A percentile compares a stretch with the other conserved stretches of the same genome.
phyloP scores from a whole-genome alignment of 2,329 filamentous ascomycete species.

The Drechmeria coniospora region DNA sequence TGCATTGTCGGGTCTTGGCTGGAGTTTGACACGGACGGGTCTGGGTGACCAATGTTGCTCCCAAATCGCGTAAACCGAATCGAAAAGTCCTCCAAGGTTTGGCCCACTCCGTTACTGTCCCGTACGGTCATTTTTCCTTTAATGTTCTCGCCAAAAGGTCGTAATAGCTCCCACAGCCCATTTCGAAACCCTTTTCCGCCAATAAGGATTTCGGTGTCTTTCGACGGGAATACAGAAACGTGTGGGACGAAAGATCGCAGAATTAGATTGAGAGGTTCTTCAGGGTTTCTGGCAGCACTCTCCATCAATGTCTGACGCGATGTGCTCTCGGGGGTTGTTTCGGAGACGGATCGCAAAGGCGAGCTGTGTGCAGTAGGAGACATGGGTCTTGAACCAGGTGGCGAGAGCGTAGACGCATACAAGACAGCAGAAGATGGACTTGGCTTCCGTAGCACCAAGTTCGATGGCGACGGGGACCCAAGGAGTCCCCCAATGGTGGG shows the following conservation, averaged over 20 bases:
- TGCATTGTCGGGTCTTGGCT: slow-evolving; percentile 23
- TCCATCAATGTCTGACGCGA: slow-evolving; percentile 38
- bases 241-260: slow-evolving; percentile 79
- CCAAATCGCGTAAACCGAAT: slow-evolving; percentile 69
- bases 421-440: slow-evolving; percentile 45
- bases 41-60: slow-evolving; percentile 36
- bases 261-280: slow-evolving; percentile 52
- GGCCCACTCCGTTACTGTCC: slow-evolving; percentile 76
- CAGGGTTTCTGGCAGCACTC: slow-evolving; percentile 30
- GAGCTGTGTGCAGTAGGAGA: slow-evolving; percentile 49
- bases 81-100: slow-evolving; percentile 76
- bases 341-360: slow-evolving; percentile 37
- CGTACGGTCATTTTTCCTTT: slow-evolving; percentile 78
- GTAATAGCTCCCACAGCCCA: slow-evolving; percentile 70
- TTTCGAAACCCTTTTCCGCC: slow-evolving; percentile 70
- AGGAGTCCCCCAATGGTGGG: slow-evolving; percentile 31
- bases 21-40: slow-evolving; percentile 17
- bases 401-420: slow-evolving; percentile 51
- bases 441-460: slow-evolving; percentile 35
- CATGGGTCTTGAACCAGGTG: slow-evolving; percentile 49
- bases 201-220: slow-evolving; percentile 68
- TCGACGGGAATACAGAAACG: slow-evolving; percentile 72
- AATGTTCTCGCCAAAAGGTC: slow-evolving; percentile 81
- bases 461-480: slow-evolving; percentile 35
- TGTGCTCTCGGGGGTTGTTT: no score